Conservation (phyloP, 495 filamentous ascomycete species). For the Daldinia decipiens region DNA sequence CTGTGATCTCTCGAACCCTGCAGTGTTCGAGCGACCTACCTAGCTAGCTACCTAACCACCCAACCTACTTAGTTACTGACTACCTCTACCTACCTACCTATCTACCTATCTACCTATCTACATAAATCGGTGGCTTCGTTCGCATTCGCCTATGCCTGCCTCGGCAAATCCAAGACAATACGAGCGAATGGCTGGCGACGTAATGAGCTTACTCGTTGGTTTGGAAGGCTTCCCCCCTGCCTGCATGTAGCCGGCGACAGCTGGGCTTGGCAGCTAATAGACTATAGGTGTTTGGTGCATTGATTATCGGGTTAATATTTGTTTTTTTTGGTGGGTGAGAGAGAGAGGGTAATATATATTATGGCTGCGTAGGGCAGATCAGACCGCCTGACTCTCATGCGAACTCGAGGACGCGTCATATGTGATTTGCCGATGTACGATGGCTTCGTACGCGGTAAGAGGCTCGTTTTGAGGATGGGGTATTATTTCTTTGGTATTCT, state of each 20-base stretch:
- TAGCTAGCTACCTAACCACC: background rate
- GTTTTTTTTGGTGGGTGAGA: background rate
- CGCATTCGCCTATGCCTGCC: conserved; percentile 1
- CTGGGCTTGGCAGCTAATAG: conserved; percentile 19
- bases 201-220: conserved; percentile 12
- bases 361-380: conserved; percentile 14
- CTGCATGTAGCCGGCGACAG: conserved; percentile 29
- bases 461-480: background rate
- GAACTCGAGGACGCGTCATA: background rate
- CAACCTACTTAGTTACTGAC: background rate
- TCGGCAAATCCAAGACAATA: conserved; percentile 8
- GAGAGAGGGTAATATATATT: conserved; percentile 5
- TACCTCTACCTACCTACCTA: background rate
- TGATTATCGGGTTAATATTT: conserved; percentile 25
- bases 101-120: background rate
- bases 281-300: background rate
- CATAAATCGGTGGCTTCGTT: background rate
- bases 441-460: conserved; percentile 4
- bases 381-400: conserved; percentile 12
- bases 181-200: conserved; percentile 13
- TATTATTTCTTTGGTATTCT: background rate
- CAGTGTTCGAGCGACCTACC: conserved; percentile 2
- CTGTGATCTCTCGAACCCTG: conserved; percentile 11
- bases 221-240: background rate
- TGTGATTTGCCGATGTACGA: conserved; percentile 5